Base-by-base conservation (phyloP, 1,284 basidiomycete genomes). In the Cystobasidiaceae sp. region DNA sequence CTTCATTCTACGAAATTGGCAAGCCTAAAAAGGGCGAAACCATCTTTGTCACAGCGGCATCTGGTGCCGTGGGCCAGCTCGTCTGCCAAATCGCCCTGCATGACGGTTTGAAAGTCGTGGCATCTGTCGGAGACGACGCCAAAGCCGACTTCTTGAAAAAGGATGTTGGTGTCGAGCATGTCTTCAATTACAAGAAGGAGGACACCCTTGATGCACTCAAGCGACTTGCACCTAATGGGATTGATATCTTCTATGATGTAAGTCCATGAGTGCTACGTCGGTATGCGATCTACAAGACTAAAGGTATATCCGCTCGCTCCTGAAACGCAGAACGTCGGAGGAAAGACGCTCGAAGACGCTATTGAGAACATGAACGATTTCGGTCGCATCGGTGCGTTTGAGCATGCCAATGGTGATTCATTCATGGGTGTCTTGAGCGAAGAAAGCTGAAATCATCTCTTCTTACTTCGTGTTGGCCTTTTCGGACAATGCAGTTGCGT, bases 151-250 rank as follows among this genome's bases (percentile, higher is more conserved):
- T 89, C 85, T 82, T 96, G 39, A 82, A 86, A 75, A 60, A 72
- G 3, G 80, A 89, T 61, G 77, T 94, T 30, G 89, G 90, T 21
- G 86, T 88, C 43, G 89, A 93, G 72, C 83, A 82, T 56, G 89
- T 86, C 0, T 80, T 94, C 75, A 89, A 96, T 78, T 97, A 96
- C 80, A 96, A 94, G 78, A 84, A 78, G 0, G 76, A 76, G 21
- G 75, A 77, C 41, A 81, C 81, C 3, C 84, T 83, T 73, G 77
- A 65, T 13, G 67, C 56, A 2, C 33, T 68, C n/a, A 66, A 56
- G 55, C 39, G 46, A 21, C 39, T 58, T 13, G 67, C 61, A 33
- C 66, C 66, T 11, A 32, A 39, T 19, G 61, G 61, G 5, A 62
- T 67, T 34, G 66, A 67, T 1, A 63, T 71, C 54, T 71, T 65